Percentiles rank a stretch among this genome's conserved stretches.
phyloP scores from a whole-genome alignment of 1,284 basidiomycete species.

The Cutaneotrichosporon sp. region DNA sequence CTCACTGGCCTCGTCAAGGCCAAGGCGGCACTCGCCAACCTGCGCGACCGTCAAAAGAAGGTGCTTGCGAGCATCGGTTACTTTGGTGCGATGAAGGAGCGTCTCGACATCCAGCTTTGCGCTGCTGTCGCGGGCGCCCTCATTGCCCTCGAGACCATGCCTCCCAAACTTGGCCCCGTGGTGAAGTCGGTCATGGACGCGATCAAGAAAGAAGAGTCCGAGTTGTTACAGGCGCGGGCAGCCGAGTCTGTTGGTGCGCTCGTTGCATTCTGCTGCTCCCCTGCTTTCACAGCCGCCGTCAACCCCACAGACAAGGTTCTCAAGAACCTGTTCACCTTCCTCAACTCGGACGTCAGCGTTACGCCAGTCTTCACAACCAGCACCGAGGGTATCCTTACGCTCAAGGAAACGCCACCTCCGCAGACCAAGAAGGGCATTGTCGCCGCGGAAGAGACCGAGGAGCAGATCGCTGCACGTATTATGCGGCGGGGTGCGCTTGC shows the following conservation, averaged over 20 bases:
- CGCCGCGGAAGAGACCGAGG: slow-evolving; percentile 40
- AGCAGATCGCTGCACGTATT: slow-evolving; percentile 54
- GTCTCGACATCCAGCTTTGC: slow-evolving; percentile 80
- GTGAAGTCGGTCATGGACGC: slow-evolving; percentile 98
- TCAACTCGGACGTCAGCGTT: slow-evolving; percentile 83
- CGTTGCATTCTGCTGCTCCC: slow-evolving; percentile 75
- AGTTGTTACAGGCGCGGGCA: slow-evolving; percentile 83
- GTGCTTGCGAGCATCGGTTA: slow-evolving; percentile 72
- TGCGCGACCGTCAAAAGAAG: slow-evolving; percentile 72
- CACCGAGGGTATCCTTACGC: slow-evolving; percentile 72
- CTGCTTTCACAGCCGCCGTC: slow-evolving; percentile 53
- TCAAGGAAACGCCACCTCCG: slow-evolving; percentile 51
- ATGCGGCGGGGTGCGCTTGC: slow-evolving; percentile 72
- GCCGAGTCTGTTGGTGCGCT: slow-evolving; percentile 82
- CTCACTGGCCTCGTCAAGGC: slow-evolving; percentile 58
- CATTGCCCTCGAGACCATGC: slow-evolving; percentile 74
- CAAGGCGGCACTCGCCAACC: slow-evolving; percentile 67
- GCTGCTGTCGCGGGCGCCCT: slow-evolving; percentile 87
- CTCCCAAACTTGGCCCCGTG: slow-evolving; percentile 90
- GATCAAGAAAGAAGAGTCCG: slow-evolving; percentile 91
- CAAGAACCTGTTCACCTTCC: slow-evolving; percentile 93
- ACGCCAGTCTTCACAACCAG: slow-evolving; percentile 78
- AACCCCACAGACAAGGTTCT: slow-evolving; percentile 86
- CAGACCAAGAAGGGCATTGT: slow-evolving; percentile 48
- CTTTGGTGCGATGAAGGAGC: slow-evolving; percentile 75